phyloP scores from a whole-genome alignment of 768 basidiomycete species.

The Suillus plorans region DNA sequence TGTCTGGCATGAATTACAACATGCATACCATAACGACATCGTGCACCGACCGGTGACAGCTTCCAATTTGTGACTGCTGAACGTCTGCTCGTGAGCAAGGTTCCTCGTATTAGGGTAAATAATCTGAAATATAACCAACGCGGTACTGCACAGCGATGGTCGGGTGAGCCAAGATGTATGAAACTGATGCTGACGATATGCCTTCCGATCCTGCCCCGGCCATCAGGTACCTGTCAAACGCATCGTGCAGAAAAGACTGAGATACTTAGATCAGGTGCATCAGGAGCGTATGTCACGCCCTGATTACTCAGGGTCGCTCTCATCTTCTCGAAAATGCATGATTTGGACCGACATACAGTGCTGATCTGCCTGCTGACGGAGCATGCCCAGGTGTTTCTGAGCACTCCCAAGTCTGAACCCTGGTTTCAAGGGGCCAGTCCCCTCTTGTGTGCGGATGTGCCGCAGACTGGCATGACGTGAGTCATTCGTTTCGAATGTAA shows the following conservation, averaged over 20 bases:
- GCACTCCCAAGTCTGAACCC: not conserved
- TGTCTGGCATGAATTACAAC: not conserved
- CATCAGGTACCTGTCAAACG: not conserved
- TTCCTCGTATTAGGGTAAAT: not conserved
- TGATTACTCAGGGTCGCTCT: not conserved
- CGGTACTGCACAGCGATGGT: too few species aligned
- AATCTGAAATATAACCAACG: not conserved
- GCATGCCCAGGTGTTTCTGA: not conserved
- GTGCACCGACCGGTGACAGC: not conserved
- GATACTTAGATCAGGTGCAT: not conserved
- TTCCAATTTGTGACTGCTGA: not conserved
- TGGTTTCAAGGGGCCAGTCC: not conserved
- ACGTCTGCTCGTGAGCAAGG: not conserved
- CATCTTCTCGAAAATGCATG: not conserved
- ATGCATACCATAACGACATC: not conserved
- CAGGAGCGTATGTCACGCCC: not conserved
- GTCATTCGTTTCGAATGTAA: not conserved
- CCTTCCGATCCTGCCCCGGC: not conserved
- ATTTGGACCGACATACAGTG: not conserved
- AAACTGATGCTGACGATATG: not conserved
- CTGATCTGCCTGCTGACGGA: not conserved
- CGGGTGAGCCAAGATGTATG: too few species aligned
- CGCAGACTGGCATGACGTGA: not conserved
- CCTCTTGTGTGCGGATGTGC: not conserved
- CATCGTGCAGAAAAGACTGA: not conserved